Conservation (phyloP, 1,139 yeast species). For the Meyerozyma carpophila region DNA sequence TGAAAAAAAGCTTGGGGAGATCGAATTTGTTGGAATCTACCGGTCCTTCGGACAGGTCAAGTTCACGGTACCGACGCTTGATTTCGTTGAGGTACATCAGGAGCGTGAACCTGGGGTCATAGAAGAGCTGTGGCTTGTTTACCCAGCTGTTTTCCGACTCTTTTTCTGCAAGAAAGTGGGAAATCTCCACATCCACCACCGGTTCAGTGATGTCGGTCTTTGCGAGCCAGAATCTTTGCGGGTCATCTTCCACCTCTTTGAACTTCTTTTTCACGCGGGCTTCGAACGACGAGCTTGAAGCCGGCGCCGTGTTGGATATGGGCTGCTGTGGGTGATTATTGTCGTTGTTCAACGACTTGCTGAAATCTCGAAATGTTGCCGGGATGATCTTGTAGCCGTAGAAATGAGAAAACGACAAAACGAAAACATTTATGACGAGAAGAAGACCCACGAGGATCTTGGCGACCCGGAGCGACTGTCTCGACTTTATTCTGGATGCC, state of each 20-base stretch:
- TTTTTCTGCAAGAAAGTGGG: slow-evolving; percentile 12
- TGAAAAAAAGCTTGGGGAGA: slow-evolving; percentile 11
- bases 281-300: slow-evolving; percentile 3
- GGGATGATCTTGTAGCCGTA: not conserved
- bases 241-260: slow-evolving; percentile 6
- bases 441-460: not conserved
- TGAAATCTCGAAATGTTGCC: not conserved
- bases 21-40: slow-evolving; percentile 13
- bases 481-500: not conserved
- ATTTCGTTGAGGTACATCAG: slow-evolving; percentile 11
- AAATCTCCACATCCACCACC: slow-evolving; percentile 4
- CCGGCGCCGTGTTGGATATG: slow-evolving; percentile 2
- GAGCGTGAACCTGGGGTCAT: slow-evolving; percentile 14
- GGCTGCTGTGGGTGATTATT: slow-evolving; percentile 5
- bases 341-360: not conserved
- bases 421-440: not conserved
- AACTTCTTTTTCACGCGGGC: slow-evolving; percentile 5
- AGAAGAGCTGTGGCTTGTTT: slow-evolving; percentile 8
- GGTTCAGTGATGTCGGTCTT: slow-evolving; percentile 8
- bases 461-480: not conserved
- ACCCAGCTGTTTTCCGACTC: slow-evolving; percentile 15
- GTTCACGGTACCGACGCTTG: slow-evolving; percentile 1
- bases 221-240: slow-evolving; percentile 12
- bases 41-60: not conserved
- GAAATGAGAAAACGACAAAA: not conserved